These are phyloP conservation scores for Phytophthora idaei DNA, from an alignment of 352 stramenopile genomes.

Conservation along the genomic window DNA sequence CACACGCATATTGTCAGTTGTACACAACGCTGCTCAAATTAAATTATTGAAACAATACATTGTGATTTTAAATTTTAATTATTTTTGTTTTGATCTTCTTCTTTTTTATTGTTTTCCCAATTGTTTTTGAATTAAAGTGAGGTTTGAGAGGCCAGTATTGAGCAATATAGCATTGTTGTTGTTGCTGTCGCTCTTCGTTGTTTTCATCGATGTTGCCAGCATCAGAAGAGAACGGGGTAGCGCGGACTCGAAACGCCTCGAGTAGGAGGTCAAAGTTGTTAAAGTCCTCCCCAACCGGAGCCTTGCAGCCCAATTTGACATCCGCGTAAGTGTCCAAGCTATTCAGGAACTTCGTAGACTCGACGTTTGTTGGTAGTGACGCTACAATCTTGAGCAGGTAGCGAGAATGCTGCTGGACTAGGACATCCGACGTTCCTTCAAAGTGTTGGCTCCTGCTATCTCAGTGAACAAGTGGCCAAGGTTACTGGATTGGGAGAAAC, in stretches of 20 bases:
- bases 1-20: too few species aligned
- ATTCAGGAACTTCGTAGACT: constrained; percentile 37
- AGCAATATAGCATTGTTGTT: neutral
- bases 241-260: neutral
- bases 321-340: neutral
- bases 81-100: too few species aligned
- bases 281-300: neutral
- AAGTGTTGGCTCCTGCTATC: constrained; percentile 52
- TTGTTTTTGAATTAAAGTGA: too few species aligned
- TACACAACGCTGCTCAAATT: too few species aligned
- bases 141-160: too few species aligned
- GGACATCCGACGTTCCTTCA: constrained; percentile 75
- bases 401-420: constrained; percentile 66
- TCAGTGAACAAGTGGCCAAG: constrained; percentile 39
- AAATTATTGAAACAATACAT: too few species aligned
- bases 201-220: neutral
- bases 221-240: neutral
- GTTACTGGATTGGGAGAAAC: constrained; percentile 42
- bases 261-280: neutral
- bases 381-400: constrained; percentile 56
- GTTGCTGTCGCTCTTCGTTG: neutral
- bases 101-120: too few species aligned
- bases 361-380: constrained; percentile 8
- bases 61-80: too few species aligned
- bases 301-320: neutral